phyloP scores from a whole-genome alignment of 2,329 filamentous ascomycete genomes.

The Ceratocystis cacaofunesta region DNA sequence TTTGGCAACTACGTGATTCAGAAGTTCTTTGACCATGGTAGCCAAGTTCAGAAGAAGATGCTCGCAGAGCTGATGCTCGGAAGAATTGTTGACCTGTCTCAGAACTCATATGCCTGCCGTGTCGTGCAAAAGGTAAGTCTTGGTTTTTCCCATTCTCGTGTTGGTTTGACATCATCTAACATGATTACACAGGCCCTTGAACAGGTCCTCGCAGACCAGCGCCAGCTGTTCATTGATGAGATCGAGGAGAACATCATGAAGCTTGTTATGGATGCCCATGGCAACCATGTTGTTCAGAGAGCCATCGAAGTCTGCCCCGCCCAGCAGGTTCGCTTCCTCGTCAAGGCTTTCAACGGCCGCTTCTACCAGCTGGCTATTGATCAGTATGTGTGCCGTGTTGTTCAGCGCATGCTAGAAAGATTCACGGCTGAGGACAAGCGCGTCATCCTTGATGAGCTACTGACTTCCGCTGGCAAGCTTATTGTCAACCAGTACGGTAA shows the following conservation, averaged over 20 bases:
- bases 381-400: constrained; percentile 77
- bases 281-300: constrained; percentile 94
- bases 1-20: constrained; percentile 99
- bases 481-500: constrained; percentile 87
- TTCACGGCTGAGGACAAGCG: constrained; percentile 57
- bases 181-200: constrained; percentile 54
- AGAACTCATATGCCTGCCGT: constrained; percentile 84
- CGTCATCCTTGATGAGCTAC: constrained; percentile 63
- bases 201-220: constrained; percentile 81
- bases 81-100: constrained; percentile 62
- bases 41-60: constrained; percentile 79
- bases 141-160: too few relatives aligned
- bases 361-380: constrained; percentile 63
- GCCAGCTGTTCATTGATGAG: constrained; percentile 69
- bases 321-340: constrained; percentile 70
- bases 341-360: constrained; percentile 62
- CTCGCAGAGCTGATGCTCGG: constrained; percentile 78
- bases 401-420: constrained; percentile 80
- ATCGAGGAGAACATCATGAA: constrained; percentile 60
- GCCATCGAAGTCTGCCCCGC: constrained; percentile 69
- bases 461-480: constrained; percentile 53
- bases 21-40: constrained; percentile 93
- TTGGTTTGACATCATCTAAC: constrained; percentile 10
- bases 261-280: constrained; percentile 75
- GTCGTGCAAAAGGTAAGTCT: constrained; percentile 74